Percentiles rank a stretch among this genome's conserved stretches.
phyloP scores from a whole-genome alignment of 1,139 yeast species.

The Scheffersomyces illinoinensis region DNA sequence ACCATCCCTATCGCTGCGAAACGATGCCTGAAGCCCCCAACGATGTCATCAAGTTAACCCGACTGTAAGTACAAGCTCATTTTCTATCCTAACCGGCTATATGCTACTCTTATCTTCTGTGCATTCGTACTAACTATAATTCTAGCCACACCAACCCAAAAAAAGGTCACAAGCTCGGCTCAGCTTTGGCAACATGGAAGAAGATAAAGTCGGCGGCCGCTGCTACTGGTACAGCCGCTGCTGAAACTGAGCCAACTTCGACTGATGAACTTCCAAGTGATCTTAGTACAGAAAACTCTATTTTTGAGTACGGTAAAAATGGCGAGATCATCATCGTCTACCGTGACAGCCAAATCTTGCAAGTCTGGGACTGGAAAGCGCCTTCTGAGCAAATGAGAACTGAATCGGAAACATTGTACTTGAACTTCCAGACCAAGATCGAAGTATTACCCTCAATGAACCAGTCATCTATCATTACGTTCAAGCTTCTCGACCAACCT shows the following conservation, averaged over 20 bases:
- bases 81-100: not conserved
- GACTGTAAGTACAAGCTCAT: conserved; percentile 11
- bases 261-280: conserved; percentile 2
- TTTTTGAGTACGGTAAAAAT: conserved; percentile 37
- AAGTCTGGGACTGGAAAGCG: conserved; percentile 56
- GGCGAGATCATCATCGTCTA: conserved; percentile 49
- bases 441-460: not conserved
- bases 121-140: conserved; percentile 7
- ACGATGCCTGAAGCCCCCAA: conserved; percentile 12
- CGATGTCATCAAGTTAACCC: conserved; percentile 12
- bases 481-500: not conserved
- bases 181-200: conserved; percentile 47
- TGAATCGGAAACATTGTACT: conserved; percentile 36
- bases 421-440: conserved; percentile 14
- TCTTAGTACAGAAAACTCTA: not conserved
- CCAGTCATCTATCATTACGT: not conserved
- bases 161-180: conserved; percentile 40
- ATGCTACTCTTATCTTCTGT: not conserved
- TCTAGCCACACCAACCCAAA: conserved; percentile 18
- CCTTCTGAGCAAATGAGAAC: conserved; percentile 14
- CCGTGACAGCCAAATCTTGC: conserved; percentile 27
- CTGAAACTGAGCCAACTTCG: not conserved
- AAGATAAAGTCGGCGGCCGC: conserved; percentile 39
- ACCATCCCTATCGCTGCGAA: not conserved
- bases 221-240: not conserved